A percentile compares a stretch with the other conserved stretches of the same genome.
Evolutionary conservation across 1,284 basidiomycete genomes (phyloP).

Genomic region (Leccinum huronense): DNA sequence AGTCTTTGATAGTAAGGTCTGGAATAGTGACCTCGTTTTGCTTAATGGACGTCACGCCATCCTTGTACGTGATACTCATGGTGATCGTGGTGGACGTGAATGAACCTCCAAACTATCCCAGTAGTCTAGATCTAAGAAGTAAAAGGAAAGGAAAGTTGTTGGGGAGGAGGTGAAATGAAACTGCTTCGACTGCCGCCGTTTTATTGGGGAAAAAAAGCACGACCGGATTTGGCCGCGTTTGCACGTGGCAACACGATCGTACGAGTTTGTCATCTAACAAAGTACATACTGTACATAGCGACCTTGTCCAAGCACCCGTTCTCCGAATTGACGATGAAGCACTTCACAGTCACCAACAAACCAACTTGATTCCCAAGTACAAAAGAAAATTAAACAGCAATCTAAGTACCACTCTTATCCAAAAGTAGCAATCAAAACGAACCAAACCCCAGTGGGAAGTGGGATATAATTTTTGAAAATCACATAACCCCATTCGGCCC

Average conservation of each 20-base stretch:
- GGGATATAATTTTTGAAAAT: conserved; percentile 6
- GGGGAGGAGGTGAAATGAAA: background rate
- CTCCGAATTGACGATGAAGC: background rate
- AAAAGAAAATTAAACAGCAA: background rate
- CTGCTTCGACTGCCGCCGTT: conserved; percentile 1
- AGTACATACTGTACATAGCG: background rate
- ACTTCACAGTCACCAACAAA: background rate
- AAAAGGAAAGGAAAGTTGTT: background rate
- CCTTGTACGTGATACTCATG: conserved; percentile 25
- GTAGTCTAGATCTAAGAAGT: conserved; percentile 6
- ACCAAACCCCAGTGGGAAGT: background rate
- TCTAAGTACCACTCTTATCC: background rate
- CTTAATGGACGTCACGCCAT: conserved; percentile 42
- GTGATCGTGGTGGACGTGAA: conserved; percentile 17
- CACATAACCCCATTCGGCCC: conserved; percentile 1
- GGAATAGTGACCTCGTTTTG: conserved; percentile 72
- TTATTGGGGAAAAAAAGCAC: conserved; percentile 28
- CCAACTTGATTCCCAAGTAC: background rate
- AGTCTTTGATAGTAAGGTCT: conserved; percentile 81
- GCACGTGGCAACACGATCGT: conserved; percentile 25
- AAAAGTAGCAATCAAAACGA: conserved; percentile 1
- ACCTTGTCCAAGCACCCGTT: background rate
- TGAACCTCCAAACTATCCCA: conserved; percentile 10
- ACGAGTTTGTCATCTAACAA: background rate
- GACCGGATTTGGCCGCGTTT: conserved; percentile 25